Base-by-base conservation (phyloP, 192 early-diverging fungal genomes). In the Umbelopsis vinacea region DNA sequence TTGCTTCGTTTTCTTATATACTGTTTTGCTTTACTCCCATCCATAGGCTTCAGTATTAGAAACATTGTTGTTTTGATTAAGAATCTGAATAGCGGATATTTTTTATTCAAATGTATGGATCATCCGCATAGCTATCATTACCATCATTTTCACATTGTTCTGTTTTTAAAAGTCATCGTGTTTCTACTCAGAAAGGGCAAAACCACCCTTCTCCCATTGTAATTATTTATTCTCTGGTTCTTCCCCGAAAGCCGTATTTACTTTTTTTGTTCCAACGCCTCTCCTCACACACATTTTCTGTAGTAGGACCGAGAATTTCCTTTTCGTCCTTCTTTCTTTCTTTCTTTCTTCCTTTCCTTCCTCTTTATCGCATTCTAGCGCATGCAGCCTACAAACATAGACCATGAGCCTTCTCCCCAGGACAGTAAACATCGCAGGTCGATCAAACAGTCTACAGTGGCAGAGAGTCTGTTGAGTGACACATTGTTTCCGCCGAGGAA, bases 401-500 rank as follows among this genome's bases (percentile, higher is more conserved):
- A 14, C 33, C 33, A 29, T 37, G 17, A 29, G 23, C 22, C 54
- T 22, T 63, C 29, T 14, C 2, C 57, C 33, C 26, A 37, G 12
- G 57, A 63, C 33, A 19, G 12, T 17, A 29, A 63, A 37, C 57
- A 63, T 63, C 26, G 57, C 14, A 63, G 33, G 26, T 63, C 57
- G 17, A 63, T 29, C 57, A 63, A 63, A 37, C 57, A 63, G 26
- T 45, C 71, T 40, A 38, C 71, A 38, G 24, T 72, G 15, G 71
- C 71, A 9, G 69, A 46, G 22, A 43, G 38, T 24, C 37, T 71
- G 71, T 43, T 72, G 35, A 57, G 52, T 24, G 71, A 72, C 26
- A 72, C n/a, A 17, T 55, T 72, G 40, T 72, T 72, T 46, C 71
- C 71, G 0, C 71, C 71, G 24, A 52, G 71, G 23, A 72, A 72